These are phyloP conservation scores for Arctium lappa DNA, from an alignment of 129 eudicot genomes.

Conservation along the genomic window DNA sequence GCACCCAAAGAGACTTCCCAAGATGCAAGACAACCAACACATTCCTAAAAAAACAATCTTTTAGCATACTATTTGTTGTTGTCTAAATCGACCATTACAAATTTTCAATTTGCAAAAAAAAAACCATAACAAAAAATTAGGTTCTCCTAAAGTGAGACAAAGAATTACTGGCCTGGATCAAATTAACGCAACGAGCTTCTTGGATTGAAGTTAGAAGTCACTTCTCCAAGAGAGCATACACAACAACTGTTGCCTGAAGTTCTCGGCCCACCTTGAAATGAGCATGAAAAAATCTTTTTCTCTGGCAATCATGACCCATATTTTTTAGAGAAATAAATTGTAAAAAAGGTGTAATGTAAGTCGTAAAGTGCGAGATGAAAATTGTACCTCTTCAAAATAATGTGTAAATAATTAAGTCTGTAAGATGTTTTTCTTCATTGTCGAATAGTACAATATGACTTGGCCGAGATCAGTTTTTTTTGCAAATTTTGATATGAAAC, in stretches of 20 bases:
- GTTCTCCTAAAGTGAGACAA: too few species aligned
- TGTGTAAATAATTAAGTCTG: background rate
- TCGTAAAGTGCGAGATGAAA: background rate
- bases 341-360: background rate
- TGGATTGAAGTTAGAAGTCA: slow-evolving; percentile 4
- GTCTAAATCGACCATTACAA: too few species aligned
- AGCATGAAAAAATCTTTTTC: slow-evolving; percentile 81
- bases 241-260: slow-evolving; percentile 70
- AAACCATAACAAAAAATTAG: background rate
- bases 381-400: slow-evolving; percentile 5
- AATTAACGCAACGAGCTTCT: background rate
- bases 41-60: too few species aligned
- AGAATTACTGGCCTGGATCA: too few species aligned
- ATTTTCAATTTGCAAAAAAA: too few species aligned
- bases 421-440: slow-evolving; percentile 34
- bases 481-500: slow-evolving; percentile 48
- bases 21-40: too few species aligned
- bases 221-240: slow-evolving; percentile 43
- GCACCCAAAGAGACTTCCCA: too few species aligned
- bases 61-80: too few species aligned
- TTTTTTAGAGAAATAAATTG: background rate
- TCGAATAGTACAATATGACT: slow-evolving; percentile 57
- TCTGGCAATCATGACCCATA: slow-evolving; percentile 36
- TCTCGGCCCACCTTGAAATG: slow-evolving; percentile 95
- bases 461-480: slow-evolving; percentile 55